Conservation (phyloP, 1,139 yeast genomes). For the Taiozyma sp. region DNA sequence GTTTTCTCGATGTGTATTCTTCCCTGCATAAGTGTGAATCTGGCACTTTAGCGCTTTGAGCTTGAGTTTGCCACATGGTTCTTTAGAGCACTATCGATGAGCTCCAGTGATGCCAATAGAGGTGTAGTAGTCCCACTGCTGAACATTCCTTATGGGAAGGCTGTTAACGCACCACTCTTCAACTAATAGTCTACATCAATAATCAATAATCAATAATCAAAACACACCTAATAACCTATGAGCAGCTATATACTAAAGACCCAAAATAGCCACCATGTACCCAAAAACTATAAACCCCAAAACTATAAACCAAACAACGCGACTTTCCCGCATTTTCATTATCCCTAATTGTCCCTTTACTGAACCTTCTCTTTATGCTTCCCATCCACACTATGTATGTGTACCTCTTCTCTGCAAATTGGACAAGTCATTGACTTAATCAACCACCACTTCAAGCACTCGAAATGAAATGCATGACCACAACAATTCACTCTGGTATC, state of each 20-base stretch:
- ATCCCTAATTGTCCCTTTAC: neutral
- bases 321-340: neutral
- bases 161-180: too few relatives aligned
- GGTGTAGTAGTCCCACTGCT: too few relatives aligned
- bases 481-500: constrained; percentile 31
- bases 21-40: neutral
- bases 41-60: too few relatives aligned
- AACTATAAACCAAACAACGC: neutral
- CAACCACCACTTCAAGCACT: constrained; percentile 43
- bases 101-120: neutral
- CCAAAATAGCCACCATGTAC: neutral
- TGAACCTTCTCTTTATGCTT: neutral
- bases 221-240: neutral
- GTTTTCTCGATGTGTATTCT: neutral
- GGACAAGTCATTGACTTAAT: constrained; percentile 41
- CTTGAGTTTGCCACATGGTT: neutral
- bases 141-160: too few relatives aligned
- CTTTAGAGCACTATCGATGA: too few relatives aligned
- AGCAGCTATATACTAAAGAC: neutral
- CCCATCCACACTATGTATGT: neutral
- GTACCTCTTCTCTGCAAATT: constrained; percentile 31
- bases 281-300: too few relatives aligned
- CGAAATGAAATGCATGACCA: constrained; percentile 40
- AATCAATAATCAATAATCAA: too few relatives aligned
- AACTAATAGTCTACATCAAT: too few relatives aligned